Percentiles rank a stretch among this genome's conserved stretches.
These are phyloP conservation scores for Ogataea dorogensis DNA, from an alignment of 805 yeast species.

Conservation along the genomic window DNA sequence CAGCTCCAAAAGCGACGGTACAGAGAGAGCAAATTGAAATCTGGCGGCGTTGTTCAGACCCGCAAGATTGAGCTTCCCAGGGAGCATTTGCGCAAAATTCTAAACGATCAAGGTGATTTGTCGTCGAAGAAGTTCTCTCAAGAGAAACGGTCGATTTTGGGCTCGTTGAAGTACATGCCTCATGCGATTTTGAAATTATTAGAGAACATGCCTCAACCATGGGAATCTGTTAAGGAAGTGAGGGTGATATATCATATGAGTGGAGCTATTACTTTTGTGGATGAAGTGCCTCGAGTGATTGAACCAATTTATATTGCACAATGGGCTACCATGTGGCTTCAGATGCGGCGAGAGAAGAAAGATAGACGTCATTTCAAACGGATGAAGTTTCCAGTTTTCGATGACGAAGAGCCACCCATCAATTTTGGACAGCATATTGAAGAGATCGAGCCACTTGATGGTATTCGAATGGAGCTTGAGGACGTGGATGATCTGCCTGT, in stretches of 20 bases:
- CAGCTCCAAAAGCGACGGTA: slow-evolving; percentile 60
- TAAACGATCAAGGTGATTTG: slow-evolving; percentile 82
- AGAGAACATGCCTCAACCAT: slow-evolving; percentile 98
- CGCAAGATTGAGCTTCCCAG: slow-evolving; percentile 86
- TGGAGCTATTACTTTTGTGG: slow-evolving; percentile 94
- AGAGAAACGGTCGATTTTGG: slow-evolving; percentile 84
- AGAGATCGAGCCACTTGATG: slow-evolving; percentile 67
- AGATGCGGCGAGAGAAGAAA: slow-evolving; percentile 92
- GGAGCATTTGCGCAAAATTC: slow-evolving; percentile 83
- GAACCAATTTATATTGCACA: slow-evolving; percentile 91
- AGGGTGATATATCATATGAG: slow-evolving; percentile 83
- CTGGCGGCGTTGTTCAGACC: slow-evolving; percentile 52
- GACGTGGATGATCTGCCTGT: slow-evolving; percentile 59
- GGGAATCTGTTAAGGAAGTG: slow-evolving; percentile 89
- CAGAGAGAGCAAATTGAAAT: slow-evolving; percentile 33
- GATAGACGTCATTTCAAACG: slow-evolving; percentile 88
- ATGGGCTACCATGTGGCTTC: slow-evolving; percentile 92
- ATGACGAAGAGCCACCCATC: slow-evolving; percentile 94
- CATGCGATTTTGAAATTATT: slow-evolving; percentile 86
- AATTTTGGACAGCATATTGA: slow-evolving; percentile 79
- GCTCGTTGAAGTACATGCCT: slow-evolving; percentile 92
- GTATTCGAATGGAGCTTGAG: slow-evolving; percentile 66
- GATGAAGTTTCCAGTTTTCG: slow-evolving; percentile 93
- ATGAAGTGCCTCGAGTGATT: slow-evolving; percentile 87
- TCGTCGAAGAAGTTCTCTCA: slow-evolving; percentile 73